A percentile compares a stretch with the other conserved stretches of the same genome.
Evolutionary conservation across 192 early-diverging fungal genomes (phyloP).

Genomic region (Powellomyces hirtus): DNA sequence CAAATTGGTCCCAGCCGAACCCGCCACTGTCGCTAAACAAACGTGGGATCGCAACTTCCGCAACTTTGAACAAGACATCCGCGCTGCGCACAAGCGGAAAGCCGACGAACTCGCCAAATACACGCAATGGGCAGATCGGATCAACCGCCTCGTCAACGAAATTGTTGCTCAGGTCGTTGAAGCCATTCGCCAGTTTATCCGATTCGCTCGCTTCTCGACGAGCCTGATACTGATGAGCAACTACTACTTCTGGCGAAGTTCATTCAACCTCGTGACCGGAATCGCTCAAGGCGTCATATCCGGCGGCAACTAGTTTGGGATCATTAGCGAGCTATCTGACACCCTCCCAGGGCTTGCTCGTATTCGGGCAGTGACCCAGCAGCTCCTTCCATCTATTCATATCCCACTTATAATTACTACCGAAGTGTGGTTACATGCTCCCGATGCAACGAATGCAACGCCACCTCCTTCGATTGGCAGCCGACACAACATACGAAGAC

Average conservation of each 20-base stretch:
- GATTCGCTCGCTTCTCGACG: slow-evolving; percentile 48
- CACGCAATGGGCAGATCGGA: slow-evolving; percentile 43
- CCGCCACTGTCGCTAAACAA: slow-evolving; percentile 37
- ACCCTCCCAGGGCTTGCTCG: no score
- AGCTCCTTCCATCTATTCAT: no score
- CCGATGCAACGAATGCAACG: no score
- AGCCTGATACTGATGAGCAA: slow-evolving; percentile 48
- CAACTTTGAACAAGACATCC: slow-evolving; percentile 43
- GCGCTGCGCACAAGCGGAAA: slow-evolving; percentile 41
- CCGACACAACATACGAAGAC: no score
- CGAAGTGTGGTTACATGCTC: no score
- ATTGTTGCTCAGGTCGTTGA: slow-evolving; percentile 47
- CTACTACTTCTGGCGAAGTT: slow-evolving; percentile 52
- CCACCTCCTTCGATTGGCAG: no score
- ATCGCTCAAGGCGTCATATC: slow-evolving; percentile 39
- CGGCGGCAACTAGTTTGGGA: no score
- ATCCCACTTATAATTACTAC: no score
- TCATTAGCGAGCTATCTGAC: no score
- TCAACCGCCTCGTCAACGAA: slow-evolving; percentile 46
- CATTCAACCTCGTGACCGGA: slow-evolving; percentile 39
- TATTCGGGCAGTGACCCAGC: no score
- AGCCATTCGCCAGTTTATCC: slow-evolving; percentile 47
- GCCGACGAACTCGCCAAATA: slow-evolving; percentile 38
- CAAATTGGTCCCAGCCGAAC: slow-evolving; percentile 42
- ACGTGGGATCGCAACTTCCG: slow-evolving; percentile 55